These are phyloP conservation scores for Diutina pseudorugosa DNA, from an alignment of 1,139 yeast genomes.

Conservation along the genomic window DNA sequence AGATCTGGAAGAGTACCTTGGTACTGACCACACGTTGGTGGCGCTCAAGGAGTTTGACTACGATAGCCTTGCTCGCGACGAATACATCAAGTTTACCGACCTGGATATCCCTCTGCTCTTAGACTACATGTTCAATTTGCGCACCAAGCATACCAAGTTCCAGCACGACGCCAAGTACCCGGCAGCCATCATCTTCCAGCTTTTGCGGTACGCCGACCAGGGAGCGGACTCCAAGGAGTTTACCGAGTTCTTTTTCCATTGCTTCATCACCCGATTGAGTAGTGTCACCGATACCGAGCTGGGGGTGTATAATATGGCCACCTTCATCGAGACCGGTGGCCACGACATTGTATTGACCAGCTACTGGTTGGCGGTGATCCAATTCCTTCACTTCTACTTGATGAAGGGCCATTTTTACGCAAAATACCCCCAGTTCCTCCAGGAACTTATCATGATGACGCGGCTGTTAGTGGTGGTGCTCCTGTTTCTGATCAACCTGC, in stretches of 20 bases:
- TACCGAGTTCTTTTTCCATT: slow-evolving; percentile 45
- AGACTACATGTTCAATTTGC: slow-evolving; percentile 39
- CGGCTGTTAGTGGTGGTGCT: slow-evolving; percentile 55
- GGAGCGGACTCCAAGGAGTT: slow-evolving; percentile 40
- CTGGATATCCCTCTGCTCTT: slow-evolving; percentile 52
- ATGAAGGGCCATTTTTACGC: slow-evolving; percentile 43
- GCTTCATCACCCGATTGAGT: slow-evolving; percentile 50
- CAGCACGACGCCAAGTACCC: slow-evolving; percentile 51
- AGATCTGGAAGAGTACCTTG: slow-evolving; percentile 8
- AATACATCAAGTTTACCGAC: slow-evolving; percentile 48
- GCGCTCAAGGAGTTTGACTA: slow-evolving; percentile 29
- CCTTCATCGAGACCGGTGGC: slow-evolving; percentile 18
- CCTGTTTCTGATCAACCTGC: slow-evolving; percentile 51
- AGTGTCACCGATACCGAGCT: slow-evolving; percentile 47
- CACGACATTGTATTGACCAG: slow-evolving; percentile 62
- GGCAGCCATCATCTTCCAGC: slow-evolving; percentile 57
- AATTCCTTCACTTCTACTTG: slow-evolving; percentile 55
- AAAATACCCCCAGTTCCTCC: slow-evolving; percentile 44
- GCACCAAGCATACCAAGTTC: slow-evolving; percentile 16
- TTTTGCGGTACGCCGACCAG: slow-evolving; percentile 50
- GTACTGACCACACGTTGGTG: background rate
- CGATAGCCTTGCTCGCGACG: slow-evolving; percentile 31
- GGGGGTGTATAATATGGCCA: slow-evolving; percentile 41
- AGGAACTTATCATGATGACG: slow-evolving; percentile 43
- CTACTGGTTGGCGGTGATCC: slow-evolving; percentile 62